These are phyloP conservation scores for Vitis amurensis DNA, from an alignment of 164 flowering plant species.

Conservation along the genomic window DNA sequence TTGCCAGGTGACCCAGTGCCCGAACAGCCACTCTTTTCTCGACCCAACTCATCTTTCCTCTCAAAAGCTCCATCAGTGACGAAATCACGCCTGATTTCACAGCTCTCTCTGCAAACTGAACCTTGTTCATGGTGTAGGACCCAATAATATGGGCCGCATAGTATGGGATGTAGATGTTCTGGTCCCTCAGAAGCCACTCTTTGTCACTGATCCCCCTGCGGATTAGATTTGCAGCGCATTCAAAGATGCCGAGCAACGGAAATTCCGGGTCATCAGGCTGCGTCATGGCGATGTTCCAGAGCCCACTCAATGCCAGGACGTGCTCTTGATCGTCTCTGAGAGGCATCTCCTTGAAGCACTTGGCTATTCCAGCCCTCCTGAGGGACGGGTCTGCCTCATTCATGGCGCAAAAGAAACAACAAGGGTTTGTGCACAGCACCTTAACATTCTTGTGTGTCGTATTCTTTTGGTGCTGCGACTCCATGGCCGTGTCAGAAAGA, in stretches of 20 bases:
- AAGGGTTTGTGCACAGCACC: conserved; percentile 26
- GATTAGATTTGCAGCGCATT: conserved; percentile 66
- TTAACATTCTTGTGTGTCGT: too few species aligned
- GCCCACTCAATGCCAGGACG: conserved; percentile 59
- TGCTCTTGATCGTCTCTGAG: conserved; percentile 45
- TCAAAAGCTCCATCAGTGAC: conserved; percentile 67
- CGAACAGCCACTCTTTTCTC: conserved; percentile 85
- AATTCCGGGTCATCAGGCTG: conserved; percentile 73
- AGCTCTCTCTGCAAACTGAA: conserved; percentile 59
- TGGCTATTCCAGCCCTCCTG: conserved; percentile 39
- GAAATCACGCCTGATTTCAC: conserved; percentile 59
- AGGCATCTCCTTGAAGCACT: conserved; percentile 54
- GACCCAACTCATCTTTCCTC: conserved; percentile 81
- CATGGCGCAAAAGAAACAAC: conserved; percentile 80
- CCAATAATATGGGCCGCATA: conserved; percentile 94
- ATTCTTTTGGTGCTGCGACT: too few species aligned
- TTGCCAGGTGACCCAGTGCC: conserved; percentile 83
- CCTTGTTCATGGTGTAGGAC: conserved; percentile 80
- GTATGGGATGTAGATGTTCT: conserved; percentile 80
- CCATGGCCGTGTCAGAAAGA: too few species aligned
- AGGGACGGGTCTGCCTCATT: conserved; percentile 43
- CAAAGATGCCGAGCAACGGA: conserved; percentile 67
- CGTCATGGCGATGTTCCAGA: conserved; percentile 85
- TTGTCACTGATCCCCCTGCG: conserved; percentile 37
- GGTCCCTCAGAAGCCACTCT: conserved; percentile 58